Evolutionary conservation across 192 early-diverging fungal species (phyloP).

Genomic region (Umbelopsis ramanniana): DNA sequence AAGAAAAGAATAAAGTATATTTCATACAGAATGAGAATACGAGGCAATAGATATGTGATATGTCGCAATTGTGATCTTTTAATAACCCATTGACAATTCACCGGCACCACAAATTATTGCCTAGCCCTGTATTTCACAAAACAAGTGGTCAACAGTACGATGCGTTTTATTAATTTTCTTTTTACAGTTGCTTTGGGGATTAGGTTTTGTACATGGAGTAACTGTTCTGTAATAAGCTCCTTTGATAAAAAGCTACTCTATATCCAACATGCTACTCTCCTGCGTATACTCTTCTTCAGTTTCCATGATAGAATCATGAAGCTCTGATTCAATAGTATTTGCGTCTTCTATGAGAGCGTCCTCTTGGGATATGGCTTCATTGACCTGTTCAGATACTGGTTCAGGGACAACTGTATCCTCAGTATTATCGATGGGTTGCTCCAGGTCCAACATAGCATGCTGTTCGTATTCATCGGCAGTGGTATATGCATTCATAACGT

Average conservation of each 20-base stretch:
- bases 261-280: slow-evolving; percentile 2
- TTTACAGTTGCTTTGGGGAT: neutral
- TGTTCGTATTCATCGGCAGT: neutral
- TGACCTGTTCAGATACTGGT: neutral
- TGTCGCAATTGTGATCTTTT: no score
- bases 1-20: no score
- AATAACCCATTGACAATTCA: no score
- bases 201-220: neutral
- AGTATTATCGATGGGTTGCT: neutral
- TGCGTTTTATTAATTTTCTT: neutral
- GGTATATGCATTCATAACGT: neutral
- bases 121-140: no score
- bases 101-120: no score
- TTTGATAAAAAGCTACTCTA: neutral
- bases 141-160: no score
- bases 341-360: no score
- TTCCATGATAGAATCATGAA: neutral
- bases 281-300: neutral
- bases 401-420: neutral
- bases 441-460: neutral
- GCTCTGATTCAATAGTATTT: neutral
- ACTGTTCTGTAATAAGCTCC: neutral
- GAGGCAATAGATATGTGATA: no score
- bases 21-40: no score
- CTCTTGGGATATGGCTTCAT: neutral